Conservation (phyloP, 2,329 filamentous ascomycete genomes). For the Canariomyces notabilis region DNA sequence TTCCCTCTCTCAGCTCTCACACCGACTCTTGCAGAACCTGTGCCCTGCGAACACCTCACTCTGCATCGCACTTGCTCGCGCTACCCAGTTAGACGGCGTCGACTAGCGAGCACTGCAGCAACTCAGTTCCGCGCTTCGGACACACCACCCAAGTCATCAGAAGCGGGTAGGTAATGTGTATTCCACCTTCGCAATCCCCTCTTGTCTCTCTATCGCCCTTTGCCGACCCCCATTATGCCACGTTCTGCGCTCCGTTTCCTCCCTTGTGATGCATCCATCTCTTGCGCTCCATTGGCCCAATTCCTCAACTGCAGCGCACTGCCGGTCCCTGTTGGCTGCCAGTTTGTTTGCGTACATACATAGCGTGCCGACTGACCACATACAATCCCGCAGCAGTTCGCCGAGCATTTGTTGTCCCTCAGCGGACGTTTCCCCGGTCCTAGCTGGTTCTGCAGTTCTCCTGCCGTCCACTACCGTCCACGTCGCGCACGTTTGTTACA, state of each 20-base stretch:
- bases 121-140: constrained; percentile 1
- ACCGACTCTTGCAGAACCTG: constrained; percentile 20
- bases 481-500: constrained; percentile 10
- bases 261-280: neutral
- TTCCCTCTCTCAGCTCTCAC: constrained; percentile 14
- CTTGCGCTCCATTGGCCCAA: neutral
- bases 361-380: constrained; percentile 8
- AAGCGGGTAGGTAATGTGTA: neutral
- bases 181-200: neutral
- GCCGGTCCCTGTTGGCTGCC: too few species aligned
- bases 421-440: neutral
- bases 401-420: constrained; percentile 1
- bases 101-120: constrained; percentile 12
- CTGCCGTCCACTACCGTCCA: constrained; percentile 6
- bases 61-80: constrained; percentile 17
- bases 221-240: neutral
- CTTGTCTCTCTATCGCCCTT: neutral
- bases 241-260: neutral
- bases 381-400: constrained; percentile 1
- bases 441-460: neutral
- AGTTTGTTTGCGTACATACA: neutral
- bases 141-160: neutral
- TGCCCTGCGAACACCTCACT: constrained; percentile 18
- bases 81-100: constrained; percentile 13
- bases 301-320: too few species aligned